These are phyloP conservation scores for Arthromyces matolae DNA, from an alignment of 768 basidiomycete genomes.

Conservation along the genomic window DNA sequence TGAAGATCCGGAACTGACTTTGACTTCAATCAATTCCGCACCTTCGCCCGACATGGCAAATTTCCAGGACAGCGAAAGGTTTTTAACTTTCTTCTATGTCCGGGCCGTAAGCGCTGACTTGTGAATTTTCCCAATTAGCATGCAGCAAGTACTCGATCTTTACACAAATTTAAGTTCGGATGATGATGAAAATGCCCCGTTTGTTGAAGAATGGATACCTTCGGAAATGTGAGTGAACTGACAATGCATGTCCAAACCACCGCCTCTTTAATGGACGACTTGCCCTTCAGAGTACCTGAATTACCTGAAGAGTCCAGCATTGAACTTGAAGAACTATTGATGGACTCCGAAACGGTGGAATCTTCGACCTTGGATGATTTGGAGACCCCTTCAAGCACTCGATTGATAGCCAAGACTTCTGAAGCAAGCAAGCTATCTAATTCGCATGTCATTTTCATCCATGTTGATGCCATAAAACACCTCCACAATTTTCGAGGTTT, in stretches of 20 bases:
- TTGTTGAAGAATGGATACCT: too few species aligned
- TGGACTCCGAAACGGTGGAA: too few species aligned
- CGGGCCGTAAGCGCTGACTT: not conserved
- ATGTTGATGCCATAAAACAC: conserved; percentile 50
- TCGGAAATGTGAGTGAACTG: too few species aligned
- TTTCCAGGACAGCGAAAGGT: conserved; percentile 1
- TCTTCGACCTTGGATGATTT: conserved; percentile 40
- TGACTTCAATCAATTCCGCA: not conserved
- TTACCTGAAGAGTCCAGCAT: too few species aligned
- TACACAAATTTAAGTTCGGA: too few species aligned
- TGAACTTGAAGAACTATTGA: too few species aligned
- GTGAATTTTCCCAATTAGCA: not conserved
- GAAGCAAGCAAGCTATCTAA: conserved; percentile 36
- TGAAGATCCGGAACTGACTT: not conserved
- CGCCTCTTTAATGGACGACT: too few species aligned
- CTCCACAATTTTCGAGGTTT: conserved; percentile 49
- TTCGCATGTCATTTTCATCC: conserved; percentile 58
- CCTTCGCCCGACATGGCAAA: not conserved
- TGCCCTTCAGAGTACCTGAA: too few species aligned
- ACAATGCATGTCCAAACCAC: too few species aligned
- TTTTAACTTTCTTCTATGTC: not conserved
- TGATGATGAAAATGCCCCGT: too few species aligned
- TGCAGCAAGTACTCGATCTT: conserved; percentile 3
- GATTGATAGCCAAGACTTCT: too few species aligned
- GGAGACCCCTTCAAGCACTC: too few species aligned